These are phyloP conservation scores for Phytophthora hybrid DNA, from an alignment of 352 stramenopile species.

Conservation along the genomic window DNA sequence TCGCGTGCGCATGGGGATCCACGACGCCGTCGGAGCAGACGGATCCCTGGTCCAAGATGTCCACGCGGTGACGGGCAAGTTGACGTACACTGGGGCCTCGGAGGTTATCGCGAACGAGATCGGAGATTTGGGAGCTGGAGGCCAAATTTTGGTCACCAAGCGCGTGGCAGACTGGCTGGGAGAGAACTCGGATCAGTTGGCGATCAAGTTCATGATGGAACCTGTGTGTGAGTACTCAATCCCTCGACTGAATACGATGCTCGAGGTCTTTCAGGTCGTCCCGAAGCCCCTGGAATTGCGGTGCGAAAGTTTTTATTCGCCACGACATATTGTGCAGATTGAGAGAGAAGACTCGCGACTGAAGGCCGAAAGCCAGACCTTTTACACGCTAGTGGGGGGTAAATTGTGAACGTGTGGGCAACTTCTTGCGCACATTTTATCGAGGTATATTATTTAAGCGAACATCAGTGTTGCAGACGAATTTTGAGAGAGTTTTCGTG, in stretches of 20 bases:
- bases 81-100: constrained; percentile 54
- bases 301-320: constrained; percentile 27
- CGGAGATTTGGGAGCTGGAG: constrained; percentile 53
- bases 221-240: constrained; percentile 44
- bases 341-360: constrained; percentile 23
- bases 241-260: constrained; percentile 31
- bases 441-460: not conserved
- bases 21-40: constrained; percentile 45
- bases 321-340: constrained; percentile 25
- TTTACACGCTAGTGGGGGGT: constrained; percentile 21
- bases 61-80: constrained; percentile 53
- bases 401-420: not conserved
- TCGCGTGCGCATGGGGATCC: constrained; percentile 59
- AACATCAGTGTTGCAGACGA: too few relatives aligned
- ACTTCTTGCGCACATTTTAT: not conserved
- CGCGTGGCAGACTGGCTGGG: constrained; percentile 50
- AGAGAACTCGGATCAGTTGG: constrained; percentile 26
- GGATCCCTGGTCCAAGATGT: constrained; percentile 41
- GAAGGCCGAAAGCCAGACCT: constrained; percentile 17
- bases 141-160: constrained; percentile 61
- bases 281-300: constrained; percentile 33
- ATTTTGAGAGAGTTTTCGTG: too few relatives aligned
- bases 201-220: constrained; percentile 35
- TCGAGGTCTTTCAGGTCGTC: constrained; percentile 50
- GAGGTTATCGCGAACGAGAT: constrained; percentile 63